Conservation (phyloP, 257 asterid species). For the Plantago major region DNA sequence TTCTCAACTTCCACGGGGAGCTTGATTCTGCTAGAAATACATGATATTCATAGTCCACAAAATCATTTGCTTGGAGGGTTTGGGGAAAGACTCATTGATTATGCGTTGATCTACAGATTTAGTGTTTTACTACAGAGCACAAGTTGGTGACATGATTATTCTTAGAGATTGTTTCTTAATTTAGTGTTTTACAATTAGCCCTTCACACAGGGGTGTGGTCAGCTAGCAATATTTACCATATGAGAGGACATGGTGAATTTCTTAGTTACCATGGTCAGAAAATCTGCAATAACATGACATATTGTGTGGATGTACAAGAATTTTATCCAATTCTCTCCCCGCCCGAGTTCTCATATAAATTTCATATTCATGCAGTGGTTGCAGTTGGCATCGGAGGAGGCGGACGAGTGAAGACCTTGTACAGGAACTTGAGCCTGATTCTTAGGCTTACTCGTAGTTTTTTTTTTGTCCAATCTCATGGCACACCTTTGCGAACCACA, state of each 20-base stretch:
- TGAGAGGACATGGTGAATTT: too few species aligned
- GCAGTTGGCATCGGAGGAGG: constrained; percentile 82
- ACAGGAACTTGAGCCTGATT: too few species aligned
- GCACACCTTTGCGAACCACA: too few species aligned
- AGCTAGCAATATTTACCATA: too few species aligned
- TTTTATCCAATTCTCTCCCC: background rate
- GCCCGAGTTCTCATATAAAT: constrained; percentile 1
- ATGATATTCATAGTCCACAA: constrained; percentile 3
- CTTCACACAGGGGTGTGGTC: background rate
- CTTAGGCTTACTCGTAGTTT: too few species aligned
- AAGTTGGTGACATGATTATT: background rate
- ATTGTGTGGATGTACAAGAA: background rate
- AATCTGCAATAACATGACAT: background rate
- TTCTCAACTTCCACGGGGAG: background rate
- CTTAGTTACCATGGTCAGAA: background rate
- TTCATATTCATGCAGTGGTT: constrained; percentile 63
- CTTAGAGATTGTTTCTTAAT: background rate
- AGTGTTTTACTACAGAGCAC: background rate
- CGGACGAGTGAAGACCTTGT: constrained; percentile 19
- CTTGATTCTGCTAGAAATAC: background rate
- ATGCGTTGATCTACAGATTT: background rate
- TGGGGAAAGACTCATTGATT: background rate
- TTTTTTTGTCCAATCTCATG: too few species aligned
- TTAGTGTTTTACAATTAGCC: constrained; percentile 11
- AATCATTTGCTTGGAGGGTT: constrained; percentile 1